Evolutionary conservation across 768 basidiomycete genomes (phyloP), one percentile per base, ranked within the genome.

Genomic region (Strobilomyces echinocephalus): DNA sequence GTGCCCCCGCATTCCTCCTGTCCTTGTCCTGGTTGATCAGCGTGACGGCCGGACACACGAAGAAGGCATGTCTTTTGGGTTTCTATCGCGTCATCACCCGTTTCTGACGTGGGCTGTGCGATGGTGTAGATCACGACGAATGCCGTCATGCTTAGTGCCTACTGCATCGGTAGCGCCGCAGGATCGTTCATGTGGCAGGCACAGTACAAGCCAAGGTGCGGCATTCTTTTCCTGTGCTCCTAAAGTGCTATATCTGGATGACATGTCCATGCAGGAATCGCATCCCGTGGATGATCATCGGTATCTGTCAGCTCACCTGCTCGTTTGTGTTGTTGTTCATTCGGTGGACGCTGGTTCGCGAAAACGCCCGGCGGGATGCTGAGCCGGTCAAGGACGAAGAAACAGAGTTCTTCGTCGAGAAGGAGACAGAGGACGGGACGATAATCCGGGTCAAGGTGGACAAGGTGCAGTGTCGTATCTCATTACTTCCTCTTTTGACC

Each of bases 221-320:
- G 46, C 15, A 3, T 56, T 33, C 26, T 6, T 12, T 9, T 47
- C 8, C 16, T 35, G 5, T 36, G 26, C 14, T 8, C 14, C n/a
- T 8, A 12, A 28, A 14, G 6, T n/a, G 6, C n/a, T n/a, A n/a
- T n/a, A n/a, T n/a, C n/a, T n/a, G n/a, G 6, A 39, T 34, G 26
- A 8, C 35, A 6, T 26, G 34, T 20, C 24, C 55, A 16, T n/a
- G 20, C 34, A 85, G 86, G 46, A 87, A 89, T 58, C 83, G 77
- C 53, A 67, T 90, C 31, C 89, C 88, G 3, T 91, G 89, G 89
- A 79, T 78, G 48, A 76, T 91, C 59, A 90, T 91, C 51, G 81
- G 84, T 3, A 64, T 82, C 48, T 86, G 84, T 69, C 83, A 85
- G 63, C 55, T 72, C 11, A 54, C 65, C 28, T 84, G 84, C 66